Percentiles rank a stretch among this genome's conserved stretches.
Evolutionary conservation across 352 stramenopile genomes (phyloP).

Genomic region (Pythium phragmiticola): DNA sequence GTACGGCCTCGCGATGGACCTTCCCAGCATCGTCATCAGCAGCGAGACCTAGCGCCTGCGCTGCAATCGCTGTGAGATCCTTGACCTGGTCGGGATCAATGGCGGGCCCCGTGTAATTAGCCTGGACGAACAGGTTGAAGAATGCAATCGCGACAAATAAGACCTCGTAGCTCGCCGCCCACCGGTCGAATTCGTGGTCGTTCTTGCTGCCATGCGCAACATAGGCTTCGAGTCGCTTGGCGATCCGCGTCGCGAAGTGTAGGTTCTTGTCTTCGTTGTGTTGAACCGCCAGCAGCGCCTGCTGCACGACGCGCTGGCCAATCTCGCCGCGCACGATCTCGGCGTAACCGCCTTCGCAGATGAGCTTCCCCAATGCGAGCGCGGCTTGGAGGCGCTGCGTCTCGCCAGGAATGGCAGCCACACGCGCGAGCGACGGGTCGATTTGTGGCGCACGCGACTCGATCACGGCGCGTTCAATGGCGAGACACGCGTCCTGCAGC

Average conservation of each 20-base stretch:
- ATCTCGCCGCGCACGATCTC: conserved; percentile 47
- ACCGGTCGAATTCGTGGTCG: conserved; percentile 24
- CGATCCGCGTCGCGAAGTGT: conserved; percentile 52
- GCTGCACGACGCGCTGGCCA: conserved; percentile 33
- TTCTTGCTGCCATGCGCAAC: conserved; percentile 33
- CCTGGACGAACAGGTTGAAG: conserved; percentile 78
- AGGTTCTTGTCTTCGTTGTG: conserved; percentile 13
- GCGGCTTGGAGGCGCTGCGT: conserved; percentile 22
- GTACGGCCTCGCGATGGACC: conserved; percentile 53
- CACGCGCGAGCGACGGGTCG: conserved; percentile 18
- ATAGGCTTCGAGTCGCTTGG: conserved; percentile 40
- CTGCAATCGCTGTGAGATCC: conserved; percentile 44
- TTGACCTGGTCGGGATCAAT: conserved; percentile 50
- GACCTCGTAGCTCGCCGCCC: conserved; percentile 52
- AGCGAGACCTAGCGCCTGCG: conserved; percentile 31
- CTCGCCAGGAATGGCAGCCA: background rate
- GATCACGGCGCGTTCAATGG: conserved; percentile 55
- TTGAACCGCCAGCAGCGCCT: conserved; percentile 15
- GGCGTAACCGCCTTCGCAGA: conserved; percentile 64
- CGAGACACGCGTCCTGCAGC: conserved; percentile 37
- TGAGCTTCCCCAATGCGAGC: conserved; percentile 47
- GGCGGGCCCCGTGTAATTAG: conserved; percentile 79
- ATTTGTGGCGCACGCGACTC: conserved; percentile 44
- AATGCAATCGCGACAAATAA: conserved; percentile 60
- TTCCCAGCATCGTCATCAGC: conserved; percentile 35